phyloP scores from a whole-genome alignment of 2,329 filamentous ascomycete species.

The Verruconis gallopava region DNA sequence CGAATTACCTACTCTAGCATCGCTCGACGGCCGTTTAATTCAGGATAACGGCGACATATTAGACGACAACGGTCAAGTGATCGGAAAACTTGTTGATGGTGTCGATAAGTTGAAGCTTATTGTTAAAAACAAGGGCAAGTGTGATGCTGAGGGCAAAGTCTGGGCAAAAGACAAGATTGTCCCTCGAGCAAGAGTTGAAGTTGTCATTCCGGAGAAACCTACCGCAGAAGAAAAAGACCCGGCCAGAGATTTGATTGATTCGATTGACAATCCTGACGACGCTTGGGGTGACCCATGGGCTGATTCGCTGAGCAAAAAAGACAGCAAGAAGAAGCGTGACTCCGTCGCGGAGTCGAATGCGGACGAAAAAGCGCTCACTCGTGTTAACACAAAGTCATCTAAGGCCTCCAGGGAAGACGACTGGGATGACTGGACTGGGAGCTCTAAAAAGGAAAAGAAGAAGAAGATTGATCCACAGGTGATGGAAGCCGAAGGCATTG shows the following conservation, averaged over 20 bases:
- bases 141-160: conserved; percentile 3
- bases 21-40: conserved; percentile 41
- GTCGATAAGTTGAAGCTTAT: conserved; percentile 1
- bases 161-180: conserved; percentile 3
- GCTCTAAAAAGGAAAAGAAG: conserved; percentile 8
- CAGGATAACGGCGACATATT: conserved; percentile 46
- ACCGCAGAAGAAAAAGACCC: conserved; percentile 2
- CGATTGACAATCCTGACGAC: conserved; percentile 8
- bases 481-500: conserved; percentile 34
- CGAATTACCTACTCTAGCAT: conserved; percentile 19
- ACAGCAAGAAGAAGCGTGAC: conserved; percentile 25
- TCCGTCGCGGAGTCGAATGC: conserved; percentile 18
- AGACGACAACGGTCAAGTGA: conserved; percentile 40
- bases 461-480: conserved; percentile 17
- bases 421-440: conserved; percentile 1
- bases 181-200: conserved; percentile 1
- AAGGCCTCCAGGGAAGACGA: conserved; percentile 9
- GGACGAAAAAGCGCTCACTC: conserved; percentile 15
- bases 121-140: conserved; percentile 7
- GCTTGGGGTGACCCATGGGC: conserved; percentile 15
- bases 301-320: conserved; percentile 31
- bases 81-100: conserved; percentile 42
- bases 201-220: conserved; percentile 6
- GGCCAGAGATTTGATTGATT: conserved; percentile 5
- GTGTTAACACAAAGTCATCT: conserved; percentile 1